A percentile compares a stretch with the other conserved stretches of the same genome.
Conservation (phyloP, 345 rosid species). For the Jatropha curcas region DNA sequence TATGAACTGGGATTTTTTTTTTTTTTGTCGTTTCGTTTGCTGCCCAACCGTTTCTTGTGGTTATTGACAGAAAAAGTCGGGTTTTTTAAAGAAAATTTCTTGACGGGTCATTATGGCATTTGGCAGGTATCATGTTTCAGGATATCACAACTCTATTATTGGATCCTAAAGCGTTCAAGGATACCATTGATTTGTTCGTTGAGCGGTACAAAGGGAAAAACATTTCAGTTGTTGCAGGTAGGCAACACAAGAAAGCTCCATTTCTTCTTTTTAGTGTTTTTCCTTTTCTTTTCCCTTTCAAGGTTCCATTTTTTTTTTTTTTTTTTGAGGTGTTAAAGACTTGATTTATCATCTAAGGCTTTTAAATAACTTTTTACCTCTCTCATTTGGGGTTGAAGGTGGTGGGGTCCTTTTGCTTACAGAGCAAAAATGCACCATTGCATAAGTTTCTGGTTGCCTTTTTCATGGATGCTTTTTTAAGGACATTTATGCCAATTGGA, state of each 20-base stretch:
- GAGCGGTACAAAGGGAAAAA: conserved; percentile 85
- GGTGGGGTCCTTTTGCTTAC: conserved; percentile 33
- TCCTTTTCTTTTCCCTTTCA: neutral
- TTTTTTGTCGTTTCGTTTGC: neutral
- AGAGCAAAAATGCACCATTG: conserved; percentile 32
- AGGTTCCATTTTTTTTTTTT: neutral
- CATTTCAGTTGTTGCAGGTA: conserved; percentile 98
- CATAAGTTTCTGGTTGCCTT: conserved; percentile 38
- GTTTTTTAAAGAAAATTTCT: neutral
- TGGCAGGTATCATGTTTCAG: conserved; percentile 92
- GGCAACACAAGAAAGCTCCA: neutral
- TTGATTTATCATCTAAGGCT: conserved; percentile 21
- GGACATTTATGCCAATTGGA: conserved; percentile 22
- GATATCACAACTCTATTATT: conserved; percentile 89
- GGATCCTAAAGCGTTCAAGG: conserved; percentile 89
- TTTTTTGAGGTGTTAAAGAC: conserved; percentile 14
- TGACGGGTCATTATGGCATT: conserved; percentile 2
- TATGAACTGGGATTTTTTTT: too few species aligned
- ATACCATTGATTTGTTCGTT: conserved; percentile 83
- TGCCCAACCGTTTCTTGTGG: neutral
- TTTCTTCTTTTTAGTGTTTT: neutral
- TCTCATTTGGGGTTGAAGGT: conserved; percentile 27
- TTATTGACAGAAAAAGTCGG: neutral
- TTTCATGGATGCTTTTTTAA: conserved; percentile 25
- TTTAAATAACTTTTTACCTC: conserved; percentile 23